phyloP scores from a whole-genome alignment of 179 eudicot species.

The Beta corolliflora region DNA sequence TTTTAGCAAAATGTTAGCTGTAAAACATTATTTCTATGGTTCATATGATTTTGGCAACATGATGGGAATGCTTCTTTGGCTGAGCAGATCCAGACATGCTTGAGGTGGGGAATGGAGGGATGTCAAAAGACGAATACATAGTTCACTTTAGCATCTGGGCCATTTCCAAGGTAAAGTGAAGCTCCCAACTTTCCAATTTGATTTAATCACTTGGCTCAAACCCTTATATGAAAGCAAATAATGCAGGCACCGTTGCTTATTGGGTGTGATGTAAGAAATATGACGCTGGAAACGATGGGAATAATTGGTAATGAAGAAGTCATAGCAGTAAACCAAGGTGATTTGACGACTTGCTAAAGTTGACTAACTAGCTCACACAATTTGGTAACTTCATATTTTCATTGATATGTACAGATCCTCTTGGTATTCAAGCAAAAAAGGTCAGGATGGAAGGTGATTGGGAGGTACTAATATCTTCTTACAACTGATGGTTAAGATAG shows the following conservation, averaged over 20 bases:
- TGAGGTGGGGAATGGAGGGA: slow-evolving; percentile 94
- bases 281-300: slow-evolving; percentile 57
- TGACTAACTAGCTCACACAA: background rate
- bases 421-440: slow-evolving; percentile 87
- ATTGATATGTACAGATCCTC: slow-evolving; percentile 50
- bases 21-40: background rate
- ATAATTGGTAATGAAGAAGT: slow-evolving; percentile 69
- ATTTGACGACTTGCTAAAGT: background rate
- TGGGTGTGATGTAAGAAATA: slow-evolving; percentile 73
- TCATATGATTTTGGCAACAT: background rate
- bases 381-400: background rate
- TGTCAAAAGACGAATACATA: slow-evolving; percentile 67
- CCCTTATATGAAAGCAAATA: background rate
- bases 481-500: background rate
- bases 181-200: slow-evolving; percentile 35
- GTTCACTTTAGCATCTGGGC: slow-evolving; percentile 93
- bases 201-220: slow-evolving; percentile 1
- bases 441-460: slow-evolving; percentile 71
- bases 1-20: background rate
- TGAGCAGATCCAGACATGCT: slow-evolving; percentile 83
- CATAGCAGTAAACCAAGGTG: slow-evolving; percentile 88
- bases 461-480: slow-evolving; percentile 55
- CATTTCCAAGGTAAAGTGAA: slow-evolving; percentile 48
- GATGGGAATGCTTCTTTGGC: background rate
- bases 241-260: slow-evolving; percentile 83